Evolutionary conservation across 2,329 filamentous ascomycete species (phyloP), one percentile per base, ranked within the genome.

Genomic region (Aspergillus caelatus): DNA sequence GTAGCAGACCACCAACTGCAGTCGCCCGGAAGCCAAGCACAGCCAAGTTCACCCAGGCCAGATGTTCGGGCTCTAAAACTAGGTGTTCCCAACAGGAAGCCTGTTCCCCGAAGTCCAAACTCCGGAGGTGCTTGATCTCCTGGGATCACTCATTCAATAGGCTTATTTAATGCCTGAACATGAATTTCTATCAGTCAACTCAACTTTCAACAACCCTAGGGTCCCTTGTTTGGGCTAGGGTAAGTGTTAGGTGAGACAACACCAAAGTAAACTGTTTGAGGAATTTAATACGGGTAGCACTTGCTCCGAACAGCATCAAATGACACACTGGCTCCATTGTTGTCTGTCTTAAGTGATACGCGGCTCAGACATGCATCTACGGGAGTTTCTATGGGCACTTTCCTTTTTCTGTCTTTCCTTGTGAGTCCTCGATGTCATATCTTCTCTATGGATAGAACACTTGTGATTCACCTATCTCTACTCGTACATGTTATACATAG

Each of bases 51-150:
- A 39, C 69, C 74, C 14, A 67, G 67, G 19, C 67, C 65, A 53
- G 70, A 68, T 46, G 58, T 67, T 28, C 74, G 74, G 14, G 69
- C 70, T 7, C 74, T 77, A 65, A 78, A 77, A 56, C 68, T 78
- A 19, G 77, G 77, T 46, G 75, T 79, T 16, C 77, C 77, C 7
- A 75, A 63, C 54, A 69, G 77, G 56, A 79, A 78, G 62, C 77
- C 77, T 19, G 76, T 79, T 11, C 77, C 77, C 16, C 66, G 71
- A n/a, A 74, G 66, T 53, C 62, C 70, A 56, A 70, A 60, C 10
- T 58, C 61, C 11, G 56, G 54, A n/a, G 45, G 30, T 55, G 12
- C 46, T 46, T 61, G 23, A 56, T 43, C n/a, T 41, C 7, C 21
- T 4, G 14, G 19, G 43, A 30, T 19, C 30, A 19, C n/a, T 9